Evolutionary conservation across 495 filamentous ascomycete species (phyloP).

Genomic region (Trichoderma orchidacearum): DNA sequence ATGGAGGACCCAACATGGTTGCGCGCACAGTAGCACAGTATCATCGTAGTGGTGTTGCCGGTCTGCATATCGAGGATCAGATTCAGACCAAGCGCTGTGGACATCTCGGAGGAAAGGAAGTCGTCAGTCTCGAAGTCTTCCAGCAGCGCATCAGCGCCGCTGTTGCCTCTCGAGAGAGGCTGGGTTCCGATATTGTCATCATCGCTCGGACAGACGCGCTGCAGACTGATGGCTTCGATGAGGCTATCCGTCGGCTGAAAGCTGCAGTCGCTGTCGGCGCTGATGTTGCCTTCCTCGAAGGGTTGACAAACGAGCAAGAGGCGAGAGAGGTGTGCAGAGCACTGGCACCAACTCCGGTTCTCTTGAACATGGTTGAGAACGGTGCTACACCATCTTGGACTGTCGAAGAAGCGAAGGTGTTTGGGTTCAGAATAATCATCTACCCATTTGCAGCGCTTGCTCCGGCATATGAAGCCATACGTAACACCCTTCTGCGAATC

Average conservation of each 20-base stretch:
- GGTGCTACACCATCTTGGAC: slow-evolving; percentile 39
- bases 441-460: slow-evolving; percentile 35
- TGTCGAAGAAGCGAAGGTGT: slow-evolving; percentile 35
- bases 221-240: slow-evolving; percentile 49
- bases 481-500: slow-evolving; percentile 19
- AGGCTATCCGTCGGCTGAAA: slow-evolving; percentile 39
- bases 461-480: slow-evolving; percentile 35
- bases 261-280: slow-evolving; percentile 44
- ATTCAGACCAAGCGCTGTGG: slow-evolving; percentile 53
- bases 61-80: slow-evolving; percentile 62
- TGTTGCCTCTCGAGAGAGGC: slow-evolving; percentile 11
- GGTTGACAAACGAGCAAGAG: slow-evolving; percentile 41
- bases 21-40: slow-evolving; percentile 50
- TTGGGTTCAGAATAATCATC: slow-evolving; percentile 49
- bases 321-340: slow-evolving; percentile 33
- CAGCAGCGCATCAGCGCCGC: slow-evolving; percentile 40
- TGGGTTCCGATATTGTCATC: slow-evolving; percentile 46
- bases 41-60: slow-evolving; percentile 53
- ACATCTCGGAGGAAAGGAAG: slow-evolving; percentile 45
- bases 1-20: slow-evolving; percentile 49
- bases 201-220: slow-evolving; percentile 58
- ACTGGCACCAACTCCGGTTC: slow-evolving; percentile 38
- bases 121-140: slow-evolving; percentile 40
- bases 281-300: slow-evolving; percentile 55
- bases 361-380: slow-evolving; percentile 47